Conservation (phyloP, 2,329 filamentous ascomycete genomes). For the Botrytis cinerea region DNA sequence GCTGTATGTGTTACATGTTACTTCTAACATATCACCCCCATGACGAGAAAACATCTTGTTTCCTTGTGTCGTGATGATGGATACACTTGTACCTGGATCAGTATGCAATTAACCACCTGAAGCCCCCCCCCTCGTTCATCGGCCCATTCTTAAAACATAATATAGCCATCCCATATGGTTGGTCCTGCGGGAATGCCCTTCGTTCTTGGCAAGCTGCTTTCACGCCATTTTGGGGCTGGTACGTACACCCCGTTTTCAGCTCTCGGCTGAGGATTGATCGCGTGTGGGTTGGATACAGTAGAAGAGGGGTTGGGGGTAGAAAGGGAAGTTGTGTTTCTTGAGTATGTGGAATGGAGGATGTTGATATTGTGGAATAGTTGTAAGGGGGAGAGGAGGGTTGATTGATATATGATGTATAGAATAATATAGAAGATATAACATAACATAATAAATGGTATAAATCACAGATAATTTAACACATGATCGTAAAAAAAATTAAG, state of each 20-base stretch:
- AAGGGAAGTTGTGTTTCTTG: not conserved
- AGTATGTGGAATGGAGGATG: not conserved
- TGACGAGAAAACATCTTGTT: too few relatives aligned
- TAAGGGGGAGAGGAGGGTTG: rapidly evolving
- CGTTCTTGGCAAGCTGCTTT: not conserved
- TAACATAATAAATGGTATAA: not conserved
- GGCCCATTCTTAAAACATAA: too few relatives aligned
- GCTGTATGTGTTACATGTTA: too few relatives aligned
- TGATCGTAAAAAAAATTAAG: not conserved
- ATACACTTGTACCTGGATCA: too few relatives aligned
- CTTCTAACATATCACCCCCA: too few relatives aligned
- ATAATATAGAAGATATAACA: not conserved
- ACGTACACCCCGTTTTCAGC: not conserved
- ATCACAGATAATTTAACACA: too few relatives aligned
- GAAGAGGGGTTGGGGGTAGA: not conserved
- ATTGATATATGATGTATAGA: not conserved
- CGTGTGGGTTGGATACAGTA: not conserved
- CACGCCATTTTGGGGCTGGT: not conserved
- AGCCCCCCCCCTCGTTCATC: too few relatives aligned
- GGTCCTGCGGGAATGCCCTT: not conserved
- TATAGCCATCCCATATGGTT: too few relatives aligned
- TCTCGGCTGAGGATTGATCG: not conserved
- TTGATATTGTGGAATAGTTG: not conserved
- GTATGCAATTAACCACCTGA: too few relatives aligned
- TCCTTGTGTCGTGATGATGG: too few relatives aligned